Evolutionary conservation across 306 rosid species (phyloP).

Genomic region (Casuarina cunninghamiana): DNA sequence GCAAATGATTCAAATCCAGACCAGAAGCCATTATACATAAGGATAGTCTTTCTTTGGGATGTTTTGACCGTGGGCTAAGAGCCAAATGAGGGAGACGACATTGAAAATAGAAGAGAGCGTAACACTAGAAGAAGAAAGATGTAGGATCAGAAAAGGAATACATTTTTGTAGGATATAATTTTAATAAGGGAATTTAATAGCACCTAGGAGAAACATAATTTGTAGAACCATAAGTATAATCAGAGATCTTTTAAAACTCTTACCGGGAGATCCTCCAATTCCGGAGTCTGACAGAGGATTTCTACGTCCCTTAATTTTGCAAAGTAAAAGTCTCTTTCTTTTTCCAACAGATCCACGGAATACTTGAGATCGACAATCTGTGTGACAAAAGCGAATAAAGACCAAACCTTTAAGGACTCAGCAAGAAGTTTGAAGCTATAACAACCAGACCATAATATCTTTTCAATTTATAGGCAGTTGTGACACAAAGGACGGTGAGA

Average conservation of each 20-base stretch:
- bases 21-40: background rate
- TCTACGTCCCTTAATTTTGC: constrained; percentile 92
- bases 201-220: background rate
- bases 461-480: background rate
- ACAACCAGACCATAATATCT: background rate
- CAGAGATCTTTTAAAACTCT: constrained; percentile 32
- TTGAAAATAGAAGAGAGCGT: background rate
- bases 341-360: constrained; percentile 86
- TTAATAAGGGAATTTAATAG: background rate
- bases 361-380: constrained; percentile 86
- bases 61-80: background rate
- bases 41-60: background rate
- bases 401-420: background rate
- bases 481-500: background rate
- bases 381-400: constrained; percentile 23
- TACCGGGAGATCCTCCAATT: constrained; percentile 80
- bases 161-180: background rate
- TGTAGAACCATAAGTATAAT: constrained; percentile 1
- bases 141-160: background rate
- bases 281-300: constrained; percentile 82
- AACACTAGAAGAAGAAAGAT: background rate
- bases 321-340: constrained; percentile 95
- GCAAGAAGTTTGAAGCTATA: background rate
- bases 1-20: constrained; percentile 4
- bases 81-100: constrained; percentile 4